These are phyloP conservation scores for Rosa hybrid DNA, from an alignment of 331 rosid species.

Conservation along the genomic window DNA sequence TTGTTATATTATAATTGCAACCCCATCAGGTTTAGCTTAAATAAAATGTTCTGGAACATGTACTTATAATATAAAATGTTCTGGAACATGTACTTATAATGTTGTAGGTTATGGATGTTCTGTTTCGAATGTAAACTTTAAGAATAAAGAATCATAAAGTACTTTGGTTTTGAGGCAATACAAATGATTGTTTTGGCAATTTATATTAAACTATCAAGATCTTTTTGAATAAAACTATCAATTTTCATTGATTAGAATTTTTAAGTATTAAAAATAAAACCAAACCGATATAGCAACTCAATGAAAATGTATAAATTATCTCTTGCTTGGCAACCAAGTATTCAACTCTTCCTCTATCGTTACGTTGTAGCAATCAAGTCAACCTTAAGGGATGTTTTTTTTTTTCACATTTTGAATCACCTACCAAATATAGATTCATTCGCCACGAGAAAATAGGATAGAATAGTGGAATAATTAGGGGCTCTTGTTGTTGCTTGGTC, in stretches of 20 bases:
- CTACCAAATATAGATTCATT: not conserved
- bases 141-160: no score
- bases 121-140: no score
- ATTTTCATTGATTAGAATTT: not conserved
- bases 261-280: not conserved
- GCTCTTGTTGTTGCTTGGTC: not conserved
- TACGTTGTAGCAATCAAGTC: not conserved
- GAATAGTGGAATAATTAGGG: not conserved
- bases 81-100: no score
- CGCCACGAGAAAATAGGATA: not conserved
- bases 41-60: no score
- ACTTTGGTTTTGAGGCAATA: no score
- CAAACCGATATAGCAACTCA: no score
- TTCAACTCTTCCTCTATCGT: not conserved
- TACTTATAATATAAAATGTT: no score
- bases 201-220: no score
- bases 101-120: no score
- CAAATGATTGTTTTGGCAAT: no score
- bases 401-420: not conserved
- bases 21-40: no score
- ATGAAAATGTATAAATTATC: not conserved
- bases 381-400: not conserved
- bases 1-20: no score
- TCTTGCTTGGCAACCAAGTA: slow-evolving; percentile 23
- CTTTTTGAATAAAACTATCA: not conserved